Base-by-base conservation (phyloP, 805 yeast genomes). In the Saccharomycopsis sp. region DNA sequence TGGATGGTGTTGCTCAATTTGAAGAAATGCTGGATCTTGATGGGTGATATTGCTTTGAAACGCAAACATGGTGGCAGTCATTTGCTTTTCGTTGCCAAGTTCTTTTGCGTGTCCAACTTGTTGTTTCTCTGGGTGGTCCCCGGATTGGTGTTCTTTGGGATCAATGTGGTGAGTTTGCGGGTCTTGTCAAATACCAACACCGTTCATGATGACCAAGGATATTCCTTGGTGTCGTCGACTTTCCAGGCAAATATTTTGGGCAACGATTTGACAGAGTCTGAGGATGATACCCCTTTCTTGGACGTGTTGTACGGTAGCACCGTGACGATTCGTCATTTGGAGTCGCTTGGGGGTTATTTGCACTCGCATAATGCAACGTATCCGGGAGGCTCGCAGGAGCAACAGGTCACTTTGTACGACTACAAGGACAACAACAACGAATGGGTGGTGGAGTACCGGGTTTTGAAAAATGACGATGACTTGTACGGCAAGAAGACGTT, bases 401-500 rank as follows among this genome's bases (percentile, higher is more conserved):
- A 86, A 58, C 89, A 84, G 58, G 85, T 89, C 17, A 75, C 95
- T 0, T 64, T 84, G 37, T 75, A 79, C 48, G 74, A 75, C 15
- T 73, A 67, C 53, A 71, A 68, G 38, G 82, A 76, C 51, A 50
- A 45, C 12, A 76, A 79, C 59, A 86, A 84, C 56, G 72, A 75
- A 45, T 92, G 95, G 89, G 63, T 73, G 18, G 56, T 88, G 34
- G 88, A 82, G 54, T n/a, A 39, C 39, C 36, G 23, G 29, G 29
- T 5, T 13, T 64, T 59, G 50, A 55, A 56, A 43, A 52, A 54
- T 3, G 60, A 58, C 18, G 72, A 66, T 1, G 68, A 70, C 12
- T 57, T 72, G 13, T 63, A 60, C 45, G 44, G 50, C 6, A 54
- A 52, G 20, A 35, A 49, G 25, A 58, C 53, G 34, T 53, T 39